These are phyloP conservation scores for Agrostemma githago DNA, from an alignment of 148 eudicot species.

Conservation along the genomic window DNA sequence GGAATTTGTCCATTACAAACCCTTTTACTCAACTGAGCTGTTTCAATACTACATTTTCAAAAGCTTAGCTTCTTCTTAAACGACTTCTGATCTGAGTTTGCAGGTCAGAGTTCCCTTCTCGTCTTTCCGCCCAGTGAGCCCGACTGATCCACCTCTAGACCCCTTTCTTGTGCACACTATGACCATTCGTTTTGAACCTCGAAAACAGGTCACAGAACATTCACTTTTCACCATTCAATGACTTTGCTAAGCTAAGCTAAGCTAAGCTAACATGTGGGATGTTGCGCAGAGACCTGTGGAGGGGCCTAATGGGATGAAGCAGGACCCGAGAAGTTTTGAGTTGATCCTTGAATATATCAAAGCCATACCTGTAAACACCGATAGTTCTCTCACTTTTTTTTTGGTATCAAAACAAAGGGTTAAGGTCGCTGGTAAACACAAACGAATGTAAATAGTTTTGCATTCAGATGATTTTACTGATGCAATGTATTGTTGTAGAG, in stretches of 20 bases:
- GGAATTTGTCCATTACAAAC: slow-evolving; percentile 12
- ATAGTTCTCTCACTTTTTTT: background rate
- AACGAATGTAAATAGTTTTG: background rate
- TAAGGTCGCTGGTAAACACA: background rate
- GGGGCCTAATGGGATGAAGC: slow-evolving; percentile 52
- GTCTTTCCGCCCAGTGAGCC: slow-evolving; percentile 79
- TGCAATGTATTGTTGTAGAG: slow-evolving; percentile 43
- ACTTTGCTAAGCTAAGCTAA: background rate
- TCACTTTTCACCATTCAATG: background rate
- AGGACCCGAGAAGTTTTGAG: slow-evolving; percentile 84
- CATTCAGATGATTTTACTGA: slow-evolving; percentile 1
- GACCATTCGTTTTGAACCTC: slow-evolving; percentile 86
- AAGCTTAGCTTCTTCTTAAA: background rate
- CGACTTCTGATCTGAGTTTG: slow-evolving; percentile 19
- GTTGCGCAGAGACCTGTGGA: slow-evolving; percentile 67
- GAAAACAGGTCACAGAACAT: slow-evolving; percentile 57
- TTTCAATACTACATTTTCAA: background rate
- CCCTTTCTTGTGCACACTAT: slow-evolving; percentile 94
- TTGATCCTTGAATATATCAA: slow-evolving; percentile 80
- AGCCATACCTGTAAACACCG: slow-evolving; percentile 79
- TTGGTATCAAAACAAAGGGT: too few relatives aligned
- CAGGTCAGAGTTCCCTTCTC: slow-evolving; percentile 94
- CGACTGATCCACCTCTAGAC: slow-evolving; percentile 87
- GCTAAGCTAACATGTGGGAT: background rate
- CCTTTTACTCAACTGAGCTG: slow-evolving; percentile 1